Conservation (phyloP, 2,329 filamentous ascomycete species). For the Monosporascus sp. region DNA sequence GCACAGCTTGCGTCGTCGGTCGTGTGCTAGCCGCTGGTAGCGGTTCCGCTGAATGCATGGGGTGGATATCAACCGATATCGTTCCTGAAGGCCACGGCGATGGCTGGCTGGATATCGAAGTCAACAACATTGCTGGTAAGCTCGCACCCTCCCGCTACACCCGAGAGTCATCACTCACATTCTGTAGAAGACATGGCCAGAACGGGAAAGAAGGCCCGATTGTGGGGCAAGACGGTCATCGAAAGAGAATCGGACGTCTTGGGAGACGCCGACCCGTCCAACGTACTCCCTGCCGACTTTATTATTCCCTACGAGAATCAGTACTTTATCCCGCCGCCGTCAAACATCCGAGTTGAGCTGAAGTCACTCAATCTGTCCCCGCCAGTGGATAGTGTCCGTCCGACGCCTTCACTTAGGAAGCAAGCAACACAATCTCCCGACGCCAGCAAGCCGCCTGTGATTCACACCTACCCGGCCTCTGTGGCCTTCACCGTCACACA, state of each 20-base stretch:
- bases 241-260: constrained; percentile 57
- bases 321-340: constrained; percentile 43
- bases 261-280: constrained; percentile 49
- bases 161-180: constrained; percentile 8
- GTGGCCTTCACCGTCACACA: constrained; percentile 36
- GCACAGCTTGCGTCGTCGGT: constrained; percentile 59
- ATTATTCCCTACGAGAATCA: constrained; percentile 54
- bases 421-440: constrained; percentile 34
- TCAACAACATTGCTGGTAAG: constrained; percentile 48
- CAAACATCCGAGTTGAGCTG: constrained; percentile 42
- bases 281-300: constrained; percentile 56
- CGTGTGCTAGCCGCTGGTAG: constrained; percentile 58
- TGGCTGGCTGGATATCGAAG: constrained; percentile 56
- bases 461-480: constrained; percentile 35
- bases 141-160: not conserved
- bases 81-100: constrained; percentile 45
- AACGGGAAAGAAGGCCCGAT: constrained; percentile 49
- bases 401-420: constrained; percentile 39
- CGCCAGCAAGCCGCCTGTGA: constrained; percentile 23
- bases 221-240: constrained; percentile 56
- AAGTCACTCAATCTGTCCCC: constrained; percentile 45
- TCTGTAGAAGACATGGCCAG: constrained; percentile 42
- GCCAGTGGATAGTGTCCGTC: constrained; percentile 37
- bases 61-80: constrained; percentile 61
- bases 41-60: constrained; percentile 61